Base-by-base conservation (phyloP, 2,329 filamentous ascomycete species). In the Fusarium sarcochroum region DNA sequence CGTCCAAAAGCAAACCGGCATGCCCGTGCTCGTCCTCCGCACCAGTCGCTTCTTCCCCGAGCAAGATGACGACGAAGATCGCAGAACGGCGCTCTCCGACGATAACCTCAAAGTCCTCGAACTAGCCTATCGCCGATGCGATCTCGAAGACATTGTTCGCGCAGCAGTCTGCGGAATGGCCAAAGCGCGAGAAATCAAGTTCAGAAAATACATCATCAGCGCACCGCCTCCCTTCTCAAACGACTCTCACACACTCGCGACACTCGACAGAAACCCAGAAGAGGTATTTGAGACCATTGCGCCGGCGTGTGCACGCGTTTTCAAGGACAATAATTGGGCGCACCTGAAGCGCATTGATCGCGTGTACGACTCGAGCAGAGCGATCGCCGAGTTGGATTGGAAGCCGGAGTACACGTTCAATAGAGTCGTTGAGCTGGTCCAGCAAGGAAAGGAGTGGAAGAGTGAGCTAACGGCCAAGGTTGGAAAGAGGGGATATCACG, bases 81-180 rank as follows among this genome's bases (percentile, higher is more conserved):
- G 82, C 1, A 76, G 81, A 23, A 67, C 63, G 10, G 68, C 74
- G 3, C 73, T 83, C 55, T 70, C 58, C 4, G 80, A 79, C 30
- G 81, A 79, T n/a, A 85, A 84, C 62, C 76, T 84, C 41, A 84
- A 85, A 66, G 80, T 84, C 8, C 72, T 83, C n/a, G 83, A 85
- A 71, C 74, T 85, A 53, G 78, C 82, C 0, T 82, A 84, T 48
- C 79, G 83, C 6, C 73, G 83, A 25, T 80, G 77, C 30, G 83
- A 85, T 58, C 74, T 85, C 2, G 76, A 77, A 25, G 83, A 85
- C 46, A 76, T 83, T 4, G 83, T 84, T 6, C 71, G 68, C 3
- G 83, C 82, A 0, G 78, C 80, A 14, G 75, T 78, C 4, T 80
- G 78, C 34, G 82, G 77, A 10, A 78, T 82, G 80, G 32, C 58